Percentiles rank a stretch among this genome's conserved stretches.
phyloP scores from a whole-genome alignment of 2,329 filamentous ascomycete genomes.

The Alternaria burnsii region DNA sequence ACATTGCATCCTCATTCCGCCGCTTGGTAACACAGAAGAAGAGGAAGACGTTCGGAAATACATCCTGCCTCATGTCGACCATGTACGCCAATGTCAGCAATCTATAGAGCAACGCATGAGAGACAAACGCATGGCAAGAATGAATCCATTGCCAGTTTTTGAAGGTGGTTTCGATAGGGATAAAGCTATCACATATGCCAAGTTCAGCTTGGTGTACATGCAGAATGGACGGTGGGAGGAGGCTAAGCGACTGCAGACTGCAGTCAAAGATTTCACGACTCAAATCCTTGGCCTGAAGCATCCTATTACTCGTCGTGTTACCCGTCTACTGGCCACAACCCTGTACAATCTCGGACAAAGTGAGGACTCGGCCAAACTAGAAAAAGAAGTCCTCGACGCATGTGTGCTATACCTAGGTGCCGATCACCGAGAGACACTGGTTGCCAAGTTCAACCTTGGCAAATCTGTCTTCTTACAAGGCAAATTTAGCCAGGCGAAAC shows the following conservation, averaged over 20 bases:
- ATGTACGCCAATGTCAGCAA: conserved; percentile 7
- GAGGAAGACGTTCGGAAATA: conserved; percentile 6
- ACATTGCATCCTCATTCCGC: conserved; percentile 26
- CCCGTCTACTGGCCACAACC: conserved; percentile 31
- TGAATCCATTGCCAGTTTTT: conserved; percentile 17
- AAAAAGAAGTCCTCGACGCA: conserved; percentile 28
- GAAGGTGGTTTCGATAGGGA: conserved; percentile 2
- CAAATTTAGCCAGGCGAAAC: conserved; percentile 23
- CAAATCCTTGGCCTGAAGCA: conserved; percentile 33
- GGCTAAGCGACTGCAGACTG: conserved; percentile 36
- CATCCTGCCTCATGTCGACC: conserved; percentile 8
- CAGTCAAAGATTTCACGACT: conserved; percentile 32
- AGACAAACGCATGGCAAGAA: conserved; percentile 11
- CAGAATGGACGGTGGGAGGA: conserved; percentile 33
- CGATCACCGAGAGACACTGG: no score
- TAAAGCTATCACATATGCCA: conserved; percentile 22
- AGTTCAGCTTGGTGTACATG: conserved; percentile 40
- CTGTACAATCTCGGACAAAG: conserved; percentile 22
- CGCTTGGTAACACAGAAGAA: conserved; percentile 3
- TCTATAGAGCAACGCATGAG: conserved; percentile 18
- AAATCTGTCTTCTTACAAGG: conserved; percentile 27
- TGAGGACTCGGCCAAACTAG: conserved; percentile 35
- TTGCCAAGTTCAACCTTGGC: conserved; percentile 33
- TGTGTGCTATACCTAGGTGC: conserved; percentile 8
- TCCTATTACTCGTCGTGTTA: conserved; percentile 26